A percentile compares a stretch with the other conserved stretches of the same genome.
Evolutionary conservation across 108 stramenopile species (phyloP).

Genomic region (Fistulifera solaris): DNA sequence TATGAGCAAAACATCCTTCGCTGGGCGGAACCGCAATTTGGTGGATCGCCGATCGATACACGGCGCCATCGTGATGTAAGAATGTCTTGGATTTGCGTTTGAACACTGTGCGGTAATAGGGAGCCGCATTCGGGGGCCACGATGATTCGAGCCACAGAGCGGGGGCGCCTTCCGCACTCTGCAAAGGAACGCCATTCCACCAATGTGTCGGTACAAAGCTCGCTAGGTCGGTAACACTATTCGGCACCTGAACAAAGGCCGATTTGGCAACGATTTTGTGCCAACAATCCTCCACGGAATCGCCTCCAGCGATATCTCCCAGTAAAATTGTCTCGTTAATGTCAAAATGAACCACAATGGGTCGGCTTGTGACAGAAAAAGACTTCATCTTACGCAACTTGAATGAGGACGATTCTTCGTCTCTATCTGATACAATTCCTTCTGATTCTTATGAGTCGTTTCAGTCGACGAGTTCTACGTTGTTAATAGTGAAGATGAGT

Average conservation of each 20-base stretch:
- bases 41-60: conserved; percentile 21
- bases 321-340: conserved; percentile 83
- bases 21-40: conserved; percentile 5
- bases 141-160: conserved; percentile 71
- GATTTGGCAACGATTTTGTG: conserved; percentile 79
- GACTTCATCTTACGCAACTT: too few species aligned
- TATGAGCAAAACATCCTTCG: conserved; percentile 16
- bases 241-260: conserved; percentile 59
- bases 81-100: conserved; percentile 50
- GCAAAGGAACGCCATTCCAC: conserved; percentile 71
- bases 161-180: conserved; percentile 11
- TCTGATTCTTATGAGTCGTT: too few species aligned
- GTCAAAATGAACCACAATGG: conserved; percentile 52
- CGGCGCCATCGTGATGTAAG: conserved; percentile 35
- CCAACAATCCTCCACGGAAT: conserved; percentile 53
- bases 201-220: conserved; percentile 52
- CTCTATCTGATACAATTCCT: too few species aligned
- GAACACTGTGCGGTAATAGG: conserved; percentile 68
- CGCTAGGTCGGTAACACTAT: neutral
- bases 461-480: too few species aligned
- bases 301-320: conserved; percentile 79
- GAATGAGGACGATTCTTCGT: too few species aligned
- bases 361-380: too few species aligned
- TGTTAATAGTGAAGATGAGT: too few species aligned
- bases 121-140: conserved; percentile 53